These are phyloP conservation scores for Colletotrichum orbiculare DNA, from an alignment of 2,329 filamentous ascomycete species.

Conservation along the genomic window DNA sequence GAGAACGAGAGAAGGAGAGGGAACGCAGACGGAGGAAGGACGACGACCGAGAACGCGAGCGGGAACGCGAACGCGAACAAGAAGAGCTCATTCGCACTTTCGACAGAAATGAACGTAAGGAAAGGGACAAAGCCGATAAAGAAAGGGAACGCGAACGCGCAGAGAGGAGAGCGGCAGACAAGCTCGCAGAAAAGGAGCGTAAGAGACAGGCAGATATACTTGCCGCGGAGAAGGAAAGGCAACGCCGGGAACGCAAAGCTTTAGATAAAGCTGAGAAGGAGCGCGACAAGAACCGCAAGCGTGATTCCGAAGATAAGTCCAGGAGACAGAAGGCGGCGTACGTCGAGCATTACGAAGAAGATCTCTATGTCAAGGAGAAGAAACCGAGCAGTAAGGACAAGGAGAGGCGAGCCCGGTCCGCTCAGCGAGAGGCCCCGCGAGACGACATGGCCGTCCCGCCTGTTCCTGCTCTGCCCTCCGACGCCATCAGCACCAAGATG, in stretches of 20 bases:
- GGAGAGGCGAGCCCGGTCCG: slow-evolving; percentile 32
- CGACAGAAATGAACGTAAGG: slow-evolving; percentile 39
- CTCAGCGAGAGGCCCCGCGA: slow-evolving; percentile 14
- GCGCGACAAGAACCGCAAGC: slow-evolving; percentile 52
- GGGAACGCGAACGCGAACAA: slow-evolving; percentile 40
- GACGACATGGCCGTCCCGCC: slow-evolving; percentile 17
- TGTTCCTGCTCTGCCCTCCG: slow-evolving; percentile 8
- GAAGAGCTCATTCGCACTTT: slow-evolving; percentile 8
- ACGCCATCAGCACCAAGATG: slow-evolving; percentile 16
- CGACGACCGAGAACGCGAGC: slow-evolving; percentile 39
- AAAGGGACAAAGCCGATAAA: slow-evolving; percentile 36
- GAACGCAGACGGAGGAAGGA: slow-evolving; percentile 40
- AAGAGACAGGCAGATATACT: not conserved
- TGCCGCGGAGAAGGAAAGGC: slow-evolving; percentile 44
- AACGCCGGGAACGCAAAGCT: slow-evolving; percentile 48
- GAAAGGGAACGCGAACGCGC: not conserved
- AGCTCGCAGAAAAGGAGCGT: slow-evolving; percentile 38
- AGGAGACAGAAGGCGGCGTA: slow-evolving; percentile 44
- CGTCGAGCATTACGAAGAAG: slow-evolving; percentile 49
- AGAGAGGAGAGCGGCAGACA: slow-evolving; percentile 32
- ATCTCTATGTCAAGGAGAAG: slow-evolving; percentile 51
- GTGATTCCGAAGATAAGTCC: slow-evolving; percentile 49
- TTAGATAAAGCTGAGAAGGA: slow-evolving; percentile 45
- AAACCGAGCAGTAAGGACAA: slow-evolving; percentile 48
- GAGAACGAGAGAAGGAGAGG: slow-evolving; percentile 49